Base-by-base conservation (phyloP, 768 basidiomycete species). In the Pilatotrama ljubarskyi region DNA sequence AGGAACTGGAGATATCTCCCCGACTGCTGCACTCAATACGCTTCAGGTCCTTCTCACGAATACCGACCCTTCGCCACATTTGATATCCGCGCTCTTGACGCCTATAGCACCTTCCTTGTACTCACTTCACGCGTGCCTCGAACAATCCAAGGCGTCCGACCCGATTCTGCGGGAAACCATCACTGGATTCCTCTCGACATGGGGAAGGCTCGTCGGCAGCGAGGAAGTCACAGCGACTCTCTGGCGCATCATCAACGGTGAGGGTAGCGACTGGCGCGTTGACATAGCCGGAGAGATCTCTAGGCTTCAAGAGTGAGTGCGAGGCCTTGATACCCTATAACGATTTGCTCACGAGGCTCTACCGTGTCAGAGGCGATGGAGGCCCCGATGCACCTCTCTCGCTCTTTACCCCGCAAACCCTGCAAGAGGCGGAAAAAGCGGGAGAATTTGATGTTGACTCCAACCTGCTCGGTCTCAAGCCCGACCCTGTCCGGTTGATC, bases 401-500 rank as follows among this genome's bases (percentile, higher is more conserved):
- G 6, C 67, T 89, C 13, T 72, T 86, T 42, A 83, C 83, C 0
- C 84, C 87, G 3, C 77, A 81, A 36, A 78, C 82, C 55, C 63
- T 81, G 2, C 69, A 67, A 17, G 72, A 70, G 26, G 76, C 73
- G 20, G 74, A 78, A 24, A 76, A 76, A 22, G 64, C 71, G 0
- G 80, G 78, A 11, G 78, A 81, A 38, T 68, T 79, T 32, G 76
- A 78, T 63, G 66, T 82, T 17, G 82, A 87, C 62, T 69, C 79
- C 26, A 85, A 86, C 64, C 69, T 86, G 9, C 75, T 95, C 26
- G 77, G 83, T 51, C 75, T 91, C 14, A 88, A 87, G 58, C 94
- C 94, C 1, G 87, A 93, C 67, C 90, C 95, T 1, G 68, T 71
- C 2, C 84, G 85, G 64, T 83, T 94, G 59, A 85, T 90, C 14